Conservation (phyloP, 1,139 yeast genomes). For the Kodamaea sp. region DNA sequence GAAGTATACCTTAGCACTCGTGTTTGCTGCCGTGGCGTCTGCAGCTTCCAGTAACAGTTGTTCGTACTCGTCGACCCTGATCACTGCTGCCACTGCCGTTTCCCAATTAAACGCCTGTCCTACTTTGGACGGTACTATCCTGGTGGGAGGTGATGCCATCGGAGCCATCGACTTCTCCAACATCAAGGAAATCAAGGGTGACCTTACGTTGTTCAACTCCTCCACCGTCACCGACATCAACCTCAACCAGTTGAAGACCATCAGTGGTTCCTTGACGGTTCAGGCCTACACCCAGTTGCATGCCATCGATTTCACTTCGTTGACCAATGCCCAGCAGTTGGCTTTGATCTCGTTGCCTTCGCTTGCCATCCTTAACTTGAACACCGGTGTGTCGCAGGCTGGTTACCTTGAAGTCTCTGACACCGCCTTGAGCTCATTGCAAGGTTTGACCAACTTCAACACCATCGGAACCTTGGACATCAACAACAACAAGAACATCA, state of each 20-base stretch:
- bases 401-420: slow-evolving; percentile 40
- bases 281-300: slow-evolving; percentile 45
- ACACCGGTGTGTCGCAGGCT: slow-evolving; percentile 39
- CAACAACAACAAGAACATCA: slow-evolving; percentile 49
- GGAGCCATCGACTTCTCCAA: slow-evolving; percentile 35
- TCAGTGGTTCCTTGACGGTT: slow-evolving; percentile 39
- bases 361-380: slow-evolving; percentile 39
- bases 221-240: slow-evolving; percentile 40
- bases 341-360: slow-evolving; percentile 47
- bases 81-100: slow-evolving; percentile 41
- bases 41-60: slow-evolving; percentile 24
- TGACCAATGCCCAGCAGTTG: slow-evolving; percentile 33
- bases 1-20: no score
- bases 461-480: slow-evolving; percentile 40
- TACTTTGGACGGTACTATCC: slow-evolving; percentile 43
- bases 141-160: slow-evolving; percentile 40
- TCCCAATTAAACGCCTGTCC: slow-evolving; percentile 40
- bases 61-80: slow-evolving; percentile 40
- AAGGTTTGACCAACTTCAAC: slow-evolving; percentile 36
- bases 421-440: slow-evolving; percentile 43
- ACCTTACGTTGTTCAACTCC: slow-evolving; percentile 40
- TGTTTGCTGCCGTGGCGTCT: slow-evolving; percentile 18
- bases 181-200: slow-evolving; percentile 38
- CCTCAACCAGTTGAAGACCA: slow-evolving; percentile 31
- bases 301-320: slow-evolving; percentile 37